phyloP scores from a whole-genome alignment of 2,329 filamentous ascomycete species.

The Thermoascus crustaceus region DNA sequence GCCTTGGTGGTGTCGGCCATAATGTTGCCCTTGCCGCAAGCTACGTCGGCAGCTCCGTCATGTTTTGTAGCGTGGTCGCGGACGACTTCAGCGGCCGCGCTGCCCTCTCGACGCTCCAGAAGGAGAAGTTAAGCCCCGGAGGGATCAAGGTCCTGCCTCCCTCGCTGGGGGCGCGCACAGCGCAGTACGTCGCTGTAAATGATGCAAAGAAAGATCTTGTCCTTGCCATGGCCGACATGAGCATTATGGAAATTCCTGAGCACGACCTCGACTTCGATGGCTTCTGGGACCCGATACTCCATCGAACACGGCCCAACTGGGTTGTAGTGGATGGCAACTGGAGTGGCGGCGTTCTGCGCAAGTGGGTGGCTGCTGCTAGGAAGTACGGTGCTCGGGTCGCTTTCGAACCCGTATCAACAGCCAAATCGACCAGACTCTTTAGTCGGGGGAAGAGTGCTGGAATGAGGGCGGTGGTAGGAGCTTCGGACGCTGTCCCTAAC shows the following conservation, averaged over 20 bases:
- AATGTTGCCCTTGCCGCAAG: slow-evolving; percentile 85
- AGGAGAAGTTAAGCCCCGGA: slow-evolving; percentile 53
- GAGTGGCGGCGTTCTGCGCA: slow-evolving; percentile 55
- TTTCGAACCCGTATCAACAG: slow-evolving; percentile 82
- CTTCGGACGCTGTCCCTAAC: slow-evolving; percentile 47
- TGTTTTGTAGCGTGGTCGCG: slow-evolving; percentile 72
- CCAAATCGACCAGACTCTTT: slow-evolving; percentile 68
- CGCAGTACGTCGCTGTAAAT: slow-evolving; percentile 88
- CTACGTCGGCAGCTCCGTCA: slow-evolving; percentile 56
- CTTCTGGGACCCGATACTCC: slow-evolving; percentile 57
- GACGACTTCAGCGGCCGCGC: slow-evolving; percentile 70
- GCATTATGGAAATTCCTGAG: slow-evolving; percentile 55
- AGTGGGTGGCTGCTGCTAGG: slow-evolving; percentile 59
- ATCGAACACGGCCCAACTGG: slow-evolving; percentile 57
- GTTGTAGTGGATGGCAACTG: slow-evolving; percentile 85
- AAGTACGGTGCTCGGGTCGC: slow-evolving; percentile 53
- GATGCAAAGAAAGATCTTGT: slow-evolving; percentile 72
- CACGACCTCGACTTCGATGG: slow-evolving; percentile 32
- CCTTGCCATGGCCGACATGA: slow-evolving; percentile 95
- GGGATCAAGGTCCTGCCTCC: slow-evolving; percentile 53
- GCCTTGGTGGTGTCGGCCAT: slow-evolving; percentile 81
- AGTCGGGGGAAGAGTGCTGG: slow-evolving; percentile 11
- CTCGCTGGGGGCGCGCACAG: slow-evolving; percentile 56
- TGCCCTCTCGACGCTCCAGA: slow-evolving; percentile 57
- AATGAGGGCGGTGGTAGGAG: slow-evolving; percentile 20